Conservation (phyloP, 1,139 yeast species). For the Blastobotrys serpentis region DNA sequence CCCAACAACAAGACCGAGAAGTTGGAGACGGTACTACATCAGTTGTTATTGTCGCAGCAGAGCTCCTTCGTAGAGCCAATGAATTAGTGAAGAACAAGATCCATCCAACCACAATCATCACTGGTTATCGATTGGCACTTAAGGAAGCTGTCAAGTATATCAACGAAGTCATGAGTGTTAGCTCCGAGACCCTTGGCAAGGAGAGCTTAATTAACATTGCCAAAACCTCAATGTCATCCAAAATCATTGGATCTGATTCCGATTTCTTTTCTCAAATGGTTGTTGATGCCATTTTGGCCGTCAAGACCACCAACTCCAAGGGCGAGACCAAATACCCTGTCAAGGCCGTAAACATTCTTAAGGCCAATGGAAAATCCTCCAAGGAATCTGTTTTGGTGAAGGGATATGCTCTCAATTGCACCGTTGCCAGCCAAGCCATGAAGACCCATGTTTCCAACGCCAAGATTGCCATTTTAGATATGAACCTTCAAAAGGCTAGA, state of each 20-base stretch:
- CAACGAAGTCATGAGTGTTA: slow-evolving; percentile 76
- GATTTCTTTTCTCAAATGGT: slow-evolving; percentile 88
- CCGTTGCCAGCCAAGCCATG: slow-evolving; percentile 98
- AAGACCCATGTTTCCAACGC: slow-evolving; percentile 68
- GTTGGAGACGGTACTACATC: slow-evolving; percentile 94
- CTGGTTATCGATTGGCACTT: slow-evolving; percentile 92
- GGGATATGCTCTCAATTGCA: slow-evolving; percentile 96
- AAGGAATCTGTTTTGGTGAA: slow-evolving; percentile 80
- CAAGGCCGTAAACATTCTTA: slow-evolving; percentile 92
- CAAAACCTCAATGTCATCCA: slow-evolving; percentile 94
- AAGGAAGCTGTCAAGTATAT: slow-evolving; percentile 90
- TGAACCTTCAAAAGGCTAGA: slow-evolving; percentile 91
- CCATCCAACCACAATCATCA: slow-evolving; percentile 96
- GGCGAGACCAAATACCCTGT: slow-evolving; percentile 95
- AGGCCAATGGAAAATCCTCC: slow-evolving; percentile 95
- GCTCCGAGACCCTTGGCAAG: slow-evolving; percentile 81
- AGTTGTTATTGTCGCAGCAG: slow-evolving; percentile 95
- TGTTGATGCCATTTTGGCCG: slow-evolving; percentile 94
- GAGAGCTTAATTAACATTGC: slow-evolving; percentile 80
- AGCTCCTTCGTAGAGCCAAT: slow-evolving; percentile 86
- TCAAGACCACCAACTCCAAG: slow-evolving; percentile 81
- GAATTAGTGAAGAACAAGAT: slow-evolving; percentile 90
- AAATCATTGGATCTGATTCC: slow-evolving; percentile 94
- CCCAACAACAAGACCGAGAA: slow-evolving; percentile 98
- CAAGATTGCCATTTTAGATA: slow-evolving; percentile 89